A percentile compares a stretch with the other conserved stretches of the same genome.
Conservation (phyloP, 1,284 basidiomycete species). For the Boletus semigastroideus region DNA sequence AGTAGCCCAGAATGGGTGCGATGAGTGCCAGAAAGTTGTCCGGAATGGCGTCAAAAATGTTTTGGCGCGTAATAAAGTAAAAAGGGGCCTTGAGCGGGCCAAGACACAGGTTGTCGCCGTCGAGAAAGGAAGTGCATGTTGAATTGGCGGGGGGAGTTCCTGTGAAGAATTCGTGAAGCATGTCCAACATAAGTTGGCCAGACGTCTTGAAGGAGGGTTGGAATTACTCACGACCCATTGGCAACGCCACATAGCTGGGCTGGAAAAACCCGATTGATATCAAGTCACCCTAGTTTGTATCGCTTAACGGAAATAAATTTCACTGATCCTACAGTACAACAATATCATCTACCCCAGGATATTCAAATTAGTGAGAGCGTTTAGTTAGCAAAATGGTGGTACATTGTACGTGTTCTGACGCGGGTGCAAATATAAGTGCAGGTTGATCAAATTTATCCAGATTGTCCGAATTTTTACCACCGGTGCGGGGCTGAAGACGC, state of each 20-base stretch:
- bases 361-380: conserved; percentile 33
- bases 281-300: no score
- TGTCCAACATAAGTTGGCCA: conserved; percentile 20
- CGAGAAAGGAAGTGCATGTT: conserved; percentile 28
- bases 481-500: conserved; percentile 6
- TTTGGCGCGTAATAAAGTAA: conserved; percentile 57
- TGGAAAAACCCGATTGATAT: no score
- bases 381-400: conserved; percentile 35
- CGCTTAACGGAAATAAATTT: conserved; percentile 15
- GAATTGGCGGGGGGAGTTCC: conserved; percentile 18
- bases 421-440: conserved; percentile 33
- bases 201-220: background rate
- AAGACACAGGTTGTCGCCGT: conserved; percentile 29
- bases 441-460: conserved; percentile 29
- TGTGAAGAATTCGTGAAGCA: conserved; percentile 6
- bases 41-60: conserved; percentile 60
- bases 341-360: conserved; percentile 32
- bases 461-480: conserved; percentile 34
- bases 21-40: conserved; percentile 77
- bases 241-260: no score
- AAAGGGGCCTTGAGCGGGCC: conserved; percentile 44
- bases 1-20: conserved; percentile 85
- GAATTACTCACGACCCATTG: background rate
- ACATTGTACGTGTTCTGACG: conserved; percentile 28
- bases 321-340: conserved; percentile 34